phyloP scores from a whole-genome alignment of 371 early-diverging fungal species.

The Choanephora cucurbitarum region DNA sequence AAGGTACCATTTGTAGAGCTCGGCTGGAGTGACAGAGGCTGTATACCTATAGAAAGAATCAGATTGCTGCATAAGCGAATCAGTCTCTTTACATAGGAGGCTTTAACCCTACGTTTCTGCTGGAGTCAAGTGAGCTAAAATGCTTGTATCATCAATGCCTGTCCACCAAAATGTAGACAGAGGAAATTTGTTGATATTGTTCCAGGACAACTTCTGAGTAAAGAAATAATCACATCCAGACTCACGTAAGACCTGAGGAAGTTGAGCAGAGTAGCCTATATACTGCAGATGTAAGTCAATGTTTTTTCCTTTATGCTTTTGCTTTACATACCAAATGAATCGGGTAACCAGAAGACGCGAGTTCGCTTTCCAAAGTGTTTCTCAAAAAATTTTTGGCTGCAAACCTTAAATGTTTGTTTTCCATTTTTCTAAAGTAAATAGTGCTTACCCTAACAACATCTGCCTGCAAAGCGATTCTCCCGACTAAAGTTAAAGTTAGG shows the following conservation, averaged over 20 bases:
- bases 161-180: slow-evolving; percentile 91
- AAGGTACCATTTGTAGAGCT: slow-evolving; percentile 43
- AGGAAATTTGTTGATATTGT: slow-evolving; percentile 97
- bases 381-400: slow-evolving; percentile 82
- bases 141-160: slow-evolving; percentile 72
- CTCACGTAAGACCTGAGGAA: slow-evolving; percentile 89
- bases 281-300: neutral
- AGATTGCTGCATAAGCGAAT: neutral
- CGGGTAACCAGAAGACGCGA: slow-evolving; percentile 94
- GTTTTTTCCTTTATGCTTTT: neutral
- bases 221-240: slow-evolving; percentile 93
- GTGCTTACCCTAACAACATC: slow-evolving; percentile 74
- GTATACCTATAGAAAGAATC: slow-evolving; percentile 29
- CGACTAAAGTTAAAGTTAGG: slow-evolving; percentile 35
- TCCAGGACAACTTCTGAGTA: slow-evolving; percentile 98
- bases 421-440: neutral
- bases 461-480: slow-evolving; percentile 94
- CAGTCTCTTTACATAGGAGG: neutral
- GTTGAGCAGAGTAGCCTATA: slow-evolving; percentile 57
- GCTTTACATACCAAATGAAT: slow-evolving; percentile 72
- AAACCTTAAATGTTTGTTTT: neutral
- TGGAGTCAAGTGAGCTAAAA: slow-evolving; percentile 84
- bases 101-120: slow-evolving; percentile 64
- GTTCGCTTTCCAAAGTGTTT: slow-evolving; percentile 81
- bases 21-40: slow-evolving; percentile 37